A percentile compares a stretch with the other conserved stretches of the same genome.
Conservation (phyloP, 2,329 filamentous ascomycete species). For the Karstenula rhodostoma region DNA sequence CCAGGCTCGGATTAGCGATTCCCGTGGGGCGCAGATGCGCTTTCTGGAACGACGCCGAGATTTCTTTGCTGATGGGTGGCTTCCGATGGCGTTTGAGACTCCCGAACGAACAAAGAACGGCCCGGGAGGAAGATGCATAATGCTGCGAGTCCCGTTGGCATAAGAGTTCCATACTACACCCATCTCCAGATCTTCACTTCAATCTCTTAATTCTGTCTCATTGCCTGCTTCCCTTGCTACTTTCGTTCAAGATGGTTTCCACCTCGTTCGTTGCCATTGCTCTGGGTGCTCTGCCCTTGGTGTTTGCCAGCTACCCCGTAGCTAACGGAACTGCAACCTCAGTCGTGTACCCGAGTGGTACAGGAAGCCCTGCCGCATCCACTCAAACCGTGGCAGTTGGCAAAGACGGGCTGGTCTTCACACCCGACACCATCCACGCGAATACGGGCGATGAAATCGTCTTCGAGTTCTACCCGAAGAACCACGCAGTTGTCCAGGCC, state of each 20-base stretch:
- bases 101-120: neutral
- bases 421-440: conserved; percentile 35
- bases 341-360: conserved; percentile 12
- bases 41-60: conserved; percentile 13
- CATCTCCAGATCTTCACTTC: conserved; percentile 5
- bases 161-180: conserved; percentile 6
- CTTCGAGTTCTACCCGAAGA: conserved; percentile 41
- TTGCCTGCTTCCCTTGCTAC: neutral
- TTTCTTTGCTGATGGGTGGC: conserved; percentile 20
- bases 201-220: conserved; percentile 12
- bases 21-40: conserved; percentile 23
- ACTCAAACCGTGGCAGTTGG: conserved; percentile 39
- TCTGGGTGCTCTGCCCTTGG: conserved; percentile 25
- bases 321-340: conserved; percentile 17
- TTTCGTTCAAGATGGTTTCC: conserved; percentile 25
- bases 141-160: neutral
- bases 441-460: conserved; percentile 33
- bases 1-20: conserved; percentile 20
- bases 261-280: conserved; percentile 23
- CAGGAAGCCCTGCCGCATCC: conserved; percentile 15
- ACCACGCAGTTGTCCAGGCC: conserved; percentile 38
- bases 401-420: conserved; percentile 33
- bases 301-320: conserved; percentile 22
- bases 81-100: neutral
- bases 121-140: conserved; percentile 20